phyloP scores from a whole-genome alignment of 345 rosid species.

The Clausena lansium region DNA sequence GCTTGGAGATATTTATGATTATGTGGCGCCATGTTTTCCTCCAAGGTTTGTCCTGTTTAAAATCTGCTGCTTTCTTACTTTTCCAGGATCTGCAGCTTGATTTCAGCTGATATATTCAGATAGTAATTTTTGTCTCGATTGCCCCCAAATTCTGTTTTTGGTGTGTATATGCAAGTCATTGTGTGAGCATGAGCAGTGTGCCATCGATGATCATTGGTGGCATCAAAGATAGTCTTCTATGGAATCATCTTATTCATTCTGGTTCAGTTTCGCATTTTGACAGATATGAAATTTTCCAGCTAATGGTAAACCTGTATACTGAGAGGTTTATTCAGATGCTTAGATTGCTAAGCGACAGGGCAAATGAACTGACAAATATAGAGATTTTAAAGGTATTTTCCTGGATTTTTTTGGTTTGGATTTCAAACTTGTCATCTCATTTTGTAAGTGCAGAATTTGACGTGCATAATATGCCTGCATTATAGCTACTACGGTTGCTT shows the following conservation, averaged over 20 bases:
- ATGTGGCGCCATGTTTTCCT: constrained; percentile 99
- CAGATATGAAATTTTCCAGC: constrained; percentile 99
- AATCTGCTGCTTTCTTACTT: not conserved
- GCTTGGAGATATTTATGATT: constrained; percentile 98
- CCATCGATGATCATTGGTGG: not conserved
- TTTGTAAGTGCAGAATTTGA: constrained; percentile 1
- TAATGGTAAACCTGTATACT: constrained; percentile 96
- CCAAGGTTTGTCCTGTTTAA: constrained; percentile 51
- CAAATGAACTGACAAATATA: constrained; percentile 83
- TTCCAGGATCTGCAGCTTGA: not conserved
- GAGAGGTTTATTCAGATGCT: constrained; percentile 99
- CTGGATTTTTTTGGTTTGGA: not conserved
- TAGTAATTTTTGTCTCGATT: constrained; percentile 9
- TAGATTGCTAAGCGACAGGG: constrained; percentile 92
- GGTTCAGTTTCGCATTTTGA: constrained; percentile 26
- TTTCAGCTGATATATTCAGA: not conserved
- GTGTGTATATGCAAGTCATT: not conserved
- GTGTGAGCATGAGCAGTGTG: not conserved
- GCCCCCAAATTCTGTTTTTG: not conserved
- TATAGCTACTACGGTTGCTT: not conserved
- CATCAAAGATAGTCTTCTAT: not conserved
- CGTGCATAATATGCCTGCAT: not conserved
- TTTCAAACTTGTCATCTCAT: constrained; percentile 8
- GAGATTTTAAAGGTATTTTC: constrained; percentile 88
- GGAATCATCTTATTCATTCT: constrained; percentile 6